Base-by-base conservation (phyloP, 257 asterid species). In the Rubia yunnanensis region DNA sequence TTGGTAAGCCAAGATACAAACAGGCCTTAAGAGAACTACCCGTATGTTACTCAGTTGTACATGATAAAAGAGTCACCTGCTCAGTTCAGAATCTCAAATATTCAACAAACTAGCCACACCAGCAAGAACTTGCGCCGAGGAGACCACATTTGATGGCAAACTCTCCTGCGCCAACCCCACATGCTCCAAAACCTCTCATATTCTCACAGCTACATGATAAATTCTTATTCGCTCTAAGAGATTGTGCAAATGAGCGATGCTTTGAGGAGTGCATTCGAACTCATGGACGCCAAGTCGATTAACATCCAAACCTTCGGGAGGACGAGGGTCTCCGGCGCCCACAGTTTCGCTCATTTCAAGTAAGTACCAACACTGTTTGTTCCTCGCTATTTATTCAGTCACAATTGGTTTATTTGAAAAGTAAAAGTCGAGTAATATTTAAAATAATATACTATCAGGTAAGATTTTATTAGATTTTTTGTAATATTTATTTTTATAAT, bases 151-250 rank as follows among this genome's bases (percentile, higher is more conserved):
- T 23, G 94, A 78, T 0, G 96, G 94, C 60, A 90, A 77, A 76
- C 95, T 94, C 67, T 94, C 99, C 79, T 88, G 97, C 66, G 86
- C 95, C 88, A 90, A 81, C 70, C 99, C 99, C 72, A 85, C 92
- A 63, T 88, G 91, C 80, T 94, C 99, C 68, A 94, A 64, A 63
- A 94, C 82, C 91, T 94, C 97, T 79, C 94, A 80, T 72, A 94
- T 80, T 82, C 99, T 86, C 36, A 86, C 91, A 83, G 97, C 97
- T 90, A 76, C 65, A 68, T 56, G 39, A 78, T n/a, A 65, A 46
- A 65, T 34, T 53, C 68, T 63, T 62, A 68, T 36, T 31, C 74
- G 64, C 64, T 15, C 26, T 18, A 18, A 59, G 58, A 87, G 74
- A 30, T 81, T 87, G 80, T 83, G 96, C 28, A 94, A 72, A 77